Conservation (phyloP, 208 protist species). For the Crithidia brevicula region DNA sequence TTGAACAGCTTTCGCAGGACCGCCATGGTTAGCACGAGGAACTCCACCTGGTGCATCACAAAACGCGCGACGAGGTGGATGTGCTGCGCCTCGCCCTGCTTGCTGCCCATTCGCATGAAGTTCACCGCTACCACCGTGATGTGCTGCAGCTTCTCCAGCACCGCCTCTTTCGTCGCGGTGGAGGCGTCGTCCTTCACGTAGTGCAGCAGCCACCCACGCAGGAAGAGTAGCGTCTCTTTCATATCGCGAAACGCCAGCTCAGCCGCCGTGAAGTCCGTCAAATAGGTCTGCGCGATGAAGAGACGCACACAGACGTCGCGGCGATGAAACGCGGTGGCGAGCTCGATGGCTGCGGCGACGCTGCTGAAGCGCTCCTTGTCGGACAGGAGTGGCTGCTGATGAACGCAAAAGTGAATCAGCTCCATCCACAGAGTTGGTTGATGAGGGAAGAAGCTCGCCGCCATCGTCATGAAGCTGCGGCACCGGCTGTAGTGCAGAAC, state of each 20-base stretch:
- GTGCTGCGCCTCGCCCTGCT: constrained; percentile 46
- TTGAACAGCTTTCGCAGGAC: constrained; percentile 53
- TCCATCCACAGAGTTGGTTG: constrained; percentile 48
- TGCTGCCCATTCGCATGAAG: constrained; percentile 79
- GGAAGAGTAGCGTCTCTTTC: constrained; percentile 43
- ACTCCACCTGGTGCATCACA: constrained; percentile 83
- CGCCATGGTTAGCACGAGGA: constrained; percentile 77
- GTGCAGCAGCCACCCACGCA: constrained; percentile 44
- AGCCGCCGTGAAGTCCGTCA: constrained; percentile 17
- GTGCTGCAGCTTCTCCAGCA: constrained; percentile 51
- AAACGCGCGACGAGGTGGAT: constrained; percentile 72
- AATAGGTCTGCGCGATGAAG: constrained; percentile 36
- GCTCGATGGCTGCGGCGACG: constrained; percentile 32
- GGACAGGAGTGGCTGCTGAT: constrained; percentile 30
- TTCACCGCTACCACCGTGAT: constrained; percentile 74
- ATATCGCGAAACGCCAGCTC: constrained; percentile 51
- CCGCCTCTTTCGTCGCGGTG: constrained; percentile 12
- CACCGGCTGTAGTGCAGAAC: constrained; percentile 57
- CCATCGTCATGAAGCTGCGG: constrained; percentile 61
- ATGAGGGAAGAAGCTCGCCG: constrained; percentile 66
- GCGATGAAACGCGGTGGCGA: constrained; percentile 29
- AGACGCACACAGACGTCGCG: constrained; percentile 36
- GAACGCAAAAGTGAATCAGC: constrained; percentile 42
- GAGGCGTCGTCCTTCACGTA: constrained; percentile 40
- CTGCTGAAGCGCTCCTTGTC: constrained; percentile 35